phyloP scores from a whole-genome alignment of 1,284 basidiomycete genomes.

The Ustilago trichophora region DNA sequence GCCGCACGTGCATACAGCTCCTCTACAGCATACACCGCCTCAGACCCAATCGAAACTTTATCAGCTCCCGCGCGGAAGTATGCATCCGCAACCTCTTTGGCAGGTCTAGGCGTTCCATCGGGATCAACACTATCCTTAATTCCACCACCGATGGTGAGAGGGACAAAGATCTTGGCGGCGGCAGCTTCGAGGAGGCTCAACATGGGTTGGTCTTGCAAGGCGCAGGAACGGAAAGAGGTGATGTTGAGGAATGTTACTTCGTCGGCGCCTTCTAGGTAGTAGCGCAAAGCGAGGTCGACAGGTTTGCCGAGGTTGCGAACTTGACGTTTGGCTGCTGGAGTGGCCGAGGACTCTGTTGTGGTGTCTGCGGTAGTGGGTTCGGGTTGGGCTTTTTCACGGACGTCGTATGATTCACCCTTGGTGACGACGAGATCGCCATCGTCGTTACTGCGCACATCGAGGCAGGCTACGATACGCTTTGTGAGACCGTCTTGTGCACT shows the following conservation, averaged over 20 bases:
- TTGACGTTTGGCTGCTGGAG: conserved; percentile 72
- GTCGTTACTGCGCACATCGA: conserved; percentile 97
- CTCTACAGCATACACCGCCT: conserved; percentile 94
- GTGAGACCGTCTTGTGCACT: conserved; percentile 70
- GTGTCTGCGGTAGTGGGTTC: background rate
- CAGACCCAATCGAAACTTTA: conserved; percentile 93
- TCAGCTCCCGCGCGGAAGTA: conserved; percentile 99
- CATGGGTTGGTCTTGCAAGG: conserved; percentile 97
- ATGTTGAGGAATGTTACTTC: conserved; percentile 98
- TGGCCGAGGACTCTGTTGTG: no score
- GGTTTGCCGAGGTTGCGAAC: conserved; percentile 99
- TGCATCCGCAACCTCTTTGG: conserved; percentile 91
- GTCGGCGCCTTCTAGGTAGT: conserved; percentile 90
- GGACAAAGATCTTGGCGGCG: conserved; percentile 91
- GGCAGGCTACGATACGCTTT: conserved; percentile 94
- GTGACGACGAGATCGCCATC: conserved; percentile 97
- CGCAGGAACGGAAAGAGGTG: conserved; percentile 96
- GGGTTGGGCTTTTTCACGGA: conserved; percentile 74
- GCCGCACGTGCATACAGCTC: conserved; percentile 74
- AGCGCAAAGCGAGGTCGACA: conserved; percentile 85
- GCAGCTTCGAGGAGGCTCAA: conserved; percentile 89
- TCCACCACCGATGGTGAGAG: conserved; percentile 97
- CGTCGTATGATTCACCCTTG: conserved; percentile 99
- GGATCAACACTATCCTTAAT: conserved; percentile 97
- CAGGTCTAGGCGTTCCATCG: conserved; percentile 84